Base-by-base conservation (phyloP, 2,329 filamentous ascomycete species). In the Scedosporium apiospermum region DNA sequence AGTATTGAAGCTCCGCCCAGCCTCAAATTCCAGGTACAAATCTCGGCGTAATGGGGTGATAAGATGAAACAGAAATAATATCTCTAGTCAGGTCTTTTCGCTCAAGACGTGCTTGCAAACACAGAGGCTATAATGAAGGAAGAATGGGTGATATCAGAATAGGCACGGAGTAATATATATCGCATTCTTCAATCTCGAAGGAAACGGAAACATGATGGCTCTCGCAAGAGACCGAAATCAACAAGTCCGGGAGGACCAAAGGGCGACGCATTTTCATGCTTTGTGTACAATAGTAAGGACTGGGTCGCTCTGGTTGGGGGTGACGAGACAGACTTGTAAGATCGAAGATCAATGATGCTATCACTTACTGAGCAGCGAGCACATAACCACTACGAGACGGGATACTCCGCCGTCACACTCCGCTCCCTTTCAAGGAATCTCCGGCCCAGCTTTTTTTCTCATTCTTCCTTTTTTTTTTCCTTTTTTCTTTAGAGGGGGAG, bases 121-220 rank as follows among this genome's bases (percentile, higher is more conserved):
- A 55, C 51, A 23, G 51, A 55, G 51, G 51, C 51, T 55, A 55
- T 55, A 55, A 51, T 51, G 49, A 61, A 38, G 42, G 59, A 61
- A 27, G 44, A 61, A 44, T 26, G 18, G 59, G 44, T 27, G 42
- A 18, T 61, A 61, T 34, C 42, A 51, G 44, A 34, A 61, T 51
- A 61, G 59, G 42, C 59, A 34, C 44, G 59, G 44, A 53, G 44
- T 21, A 23, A 61, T 61, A 51, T 51, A 18, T 26, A 55, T 27
- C 51, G 12, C 51, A 60, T n/a, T 61, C 26, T 61, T 53, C 41
- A 21, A 18, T 49, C n/a, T 16, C 58, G 41, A 27, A 23, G 44
- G 23, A 60, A 30, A 60, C 23, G 44, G 26, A 61, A 18, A 7
- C 26, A 21, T 9, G 21, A 18, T 27, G 51, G 51, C 21, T 27